These are phyloP conservation scores for Mycena maculata DNA, from an alignment of 768 basidiomycete species.

Conservation along the genomic window DNA sequence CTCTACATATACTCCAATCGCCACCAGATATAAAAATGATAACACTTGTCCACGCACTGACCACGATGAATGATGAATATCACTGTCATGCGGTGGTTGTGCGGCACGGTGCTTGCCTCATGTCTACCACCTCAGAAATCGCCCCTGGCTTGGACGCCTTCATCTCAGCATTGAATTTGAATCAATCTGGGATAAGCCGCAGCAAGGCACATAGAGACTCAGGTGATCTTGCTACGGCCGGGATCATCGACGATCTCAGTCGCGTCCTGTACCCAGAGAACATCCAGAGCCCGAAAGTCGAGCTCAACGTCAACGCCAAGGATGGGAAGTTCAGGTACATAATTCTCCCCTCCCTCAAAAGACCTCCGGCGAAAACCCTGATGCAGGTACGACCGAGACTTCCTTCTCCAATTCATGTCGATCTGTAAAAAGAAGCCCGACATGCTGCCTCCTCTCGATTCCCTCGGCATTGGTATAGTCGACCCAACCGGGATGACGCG, in stretches of 20 bases:
- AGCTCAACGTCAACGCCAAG: slow-evolving; percentile 85
- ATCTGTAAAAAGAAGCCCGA: slow-evolving; percentile 97
- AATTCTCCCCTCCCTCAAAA: neutral
- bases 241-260: slow-evolving; percentile 85
- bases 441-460: slow-evolving; percentile 86
- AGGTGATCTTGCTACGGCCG: slow-evolving; percentile 87
- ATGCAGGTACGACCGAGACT: slow-evolving; percentile 92
- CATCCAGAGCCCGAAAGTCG: slow-evolving; percentile 82
- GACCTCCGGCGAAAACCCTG: neutral
- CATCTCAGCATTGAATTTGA: no score
- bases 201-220: no score
- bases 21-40: no score
- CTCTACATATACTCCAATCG: no score
- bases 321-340: slow-evolving; percentile 89
- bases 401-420: slow-evolving; percentile 96
- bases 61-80: no score
- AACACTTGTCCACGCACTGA: no score
- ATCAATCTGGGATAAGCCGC: no score
- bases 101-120: no score
- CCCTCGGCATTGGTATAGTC: slow-evolving; percentile 88
- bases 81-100: no score
- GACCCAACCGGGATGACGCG: slow-evolving; percentile 64
- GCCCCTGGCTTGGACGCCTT: no score
- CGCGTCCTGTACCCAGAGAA: slow-evolving; percentile 85
- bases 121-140: no score